Evolutionary conservation across 768 basidiomycete genomes (phyloP), one percentile per base, ranked within the genome.

Genomic region (Phaffia tasmanica): DNA sequence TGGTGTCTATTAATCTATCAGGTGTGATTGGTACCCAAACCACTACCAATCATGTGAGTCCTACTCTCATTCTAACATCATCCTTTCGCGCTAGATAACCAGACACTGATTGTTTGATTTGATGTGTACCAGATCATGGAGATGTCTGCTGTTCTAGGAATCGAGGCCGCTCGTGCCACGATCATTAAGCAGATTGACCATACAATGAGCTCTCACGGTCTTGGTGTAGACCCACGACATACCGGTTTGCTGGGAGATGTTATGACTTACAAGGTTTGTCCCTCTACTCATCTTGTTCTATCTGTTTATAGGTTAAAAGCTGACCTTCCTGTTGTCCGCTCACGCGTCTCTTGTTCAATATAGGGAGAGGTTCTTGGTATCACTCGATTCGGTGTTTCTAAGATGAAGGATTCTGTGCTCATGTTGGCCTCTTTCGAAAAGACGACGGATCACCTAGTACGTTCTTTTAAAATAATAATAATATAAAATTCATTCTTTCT

Each of bases 381-480:
- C 76, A 99, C 95, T 8, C 88, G 95, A 35, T 98, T 98, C 77
- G 95, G 95, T 74, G 94, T 99, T 29, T 89, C 93, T 9, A 97
- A 97, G 79, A 98, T 98, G 91, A 98, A 98, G 77, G 95, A 99
- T 70, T 78, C 78, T 50, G 93, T 97, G 0, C 83, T 99, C 72
- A 99, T 98, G 95, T 80, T 98, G 72, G 95, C 95, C 14, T 95
- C 91, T 29, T 99, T 99, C 77, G 95, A 99, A 78, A 98, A 98
- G 80, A 98, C 95, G 19, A 99, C 95, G 18, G 95, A 99, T 79
- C 95, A 99, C 76, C 79, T 99, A 69, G 76, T 77, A 46, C 65
- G 75, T 73, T 19, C 27, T 9, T 11, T 47, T 25, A 35, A 32
- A 49, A 51, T 23, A 25, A 25, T n/a, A 11, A 3, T 7, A 48